phyloP scores from a whole-genome alignment of 1,284 basidiomycete species.

The Cystobasidium pallidum region DNA sequence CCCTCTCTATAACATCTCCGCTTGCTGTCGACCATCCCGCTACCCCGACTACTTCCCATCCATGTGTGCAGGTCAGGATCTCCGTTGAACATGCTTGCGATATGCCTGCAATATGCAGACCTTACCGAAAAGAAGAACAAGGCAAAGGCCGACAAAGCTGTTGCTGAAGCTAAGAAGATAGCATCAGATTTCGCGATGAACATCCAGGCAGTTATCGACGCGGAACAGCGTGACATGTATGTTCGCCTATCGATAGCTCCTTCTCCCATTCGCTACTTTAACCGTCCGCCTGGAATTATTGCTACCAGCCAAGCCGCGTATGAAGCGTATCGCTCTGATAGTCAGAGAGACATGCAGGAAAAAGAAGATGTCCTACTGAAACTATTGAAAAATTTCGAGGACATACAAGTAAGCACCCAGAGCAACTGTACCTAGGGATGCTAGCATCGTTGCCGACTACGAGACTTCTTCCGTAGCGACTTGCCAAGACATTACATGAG shows the following conservation, averaged over 20 bases:
- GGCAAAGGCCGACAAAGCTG: background rate
- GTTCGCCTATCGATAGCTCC: background rate
- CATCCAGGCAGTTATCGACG: constrained; percentile 1
- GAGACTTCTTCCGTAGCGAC: background rate
- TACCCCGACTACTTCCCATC: background rate
- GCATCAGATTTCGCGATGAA: constrained; percentile 11
- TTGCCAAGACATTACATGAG: background rate
- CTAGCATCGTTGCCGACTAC: background rate
- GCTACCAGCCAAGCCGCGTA: constrained; percentile 3
- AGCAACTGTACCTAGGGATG: background rate
- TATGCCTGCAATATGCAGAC: constrained; percentile 4
- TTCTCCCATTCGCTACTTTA: too few species aligned
- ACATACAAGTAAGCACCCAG: constrained; percentile 14
- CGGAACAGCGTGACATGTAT: constrained; percentile 23
- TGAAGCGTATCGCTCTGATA: background rate
- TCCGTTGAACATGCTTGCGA: background rate
- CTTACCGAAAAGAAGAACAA: constrained; percentile 11
- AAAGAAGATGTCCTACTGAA: constrained; percentile 9
- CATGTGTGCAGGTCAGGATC: background rate
- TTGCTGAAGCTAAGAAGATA: constrained; percentile 20
- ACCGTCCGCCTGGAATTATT: too few species aligned
- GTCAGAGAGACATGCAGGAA: constrained; percentile 10
- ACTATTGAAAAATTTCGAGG: constrained; percentile 15
- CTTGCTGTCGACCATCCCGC: background rate
- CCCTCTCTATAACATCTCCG: background rate